A percentile compares a stretch with the other conserved stretches of the same genome.
Conservation (phyloP, 2,329 filamentous ascomycete species). For the Truncatella angustata region DNA sequence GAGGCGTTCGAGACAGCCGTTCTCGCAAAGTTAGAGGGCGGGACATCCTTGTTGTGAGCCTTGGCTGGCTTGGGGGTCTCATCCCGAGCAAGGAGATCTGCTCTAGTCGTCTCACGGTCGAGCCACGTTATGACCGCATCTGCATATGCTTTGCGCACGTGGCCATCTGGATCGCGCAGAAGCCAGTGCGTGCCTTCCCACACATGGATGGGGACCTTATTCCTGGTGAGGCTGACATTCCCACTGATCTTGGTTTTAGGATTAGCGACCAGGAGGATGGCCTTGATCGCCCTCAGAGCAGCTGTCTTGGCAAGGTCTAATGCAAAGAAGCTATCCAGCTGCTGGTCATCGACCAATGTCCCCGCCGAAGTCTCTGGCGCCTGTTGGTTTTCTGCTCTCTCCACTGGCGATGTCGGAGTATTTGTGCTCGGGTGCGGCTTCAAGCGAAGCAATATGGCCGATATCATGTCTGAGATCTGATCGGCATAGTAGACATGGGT, state of each 20-base stretch:
- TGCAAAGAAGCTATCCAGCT: constrained; percentile 52
- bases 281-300: constrained; percentile 77
- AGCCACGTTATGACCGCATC: constrained; percentile 85
- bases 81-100: constrained; percentile 62
- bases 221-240: constrained; percentile 66
- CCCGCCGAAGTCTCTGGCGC: constrained; percentile 31
- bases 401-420: constrained; percentile 42
- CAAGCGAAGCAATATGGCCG: constrained; percentile 73
- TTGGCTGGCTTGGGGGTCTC: constrained; percentile 47
- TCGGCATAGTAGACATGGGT: constrained; percentile 97
- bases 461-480: constrained; percentile 92
- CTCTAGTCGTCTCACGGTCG: constrained; percentile 69
- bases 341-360: constrained; percentile 42
- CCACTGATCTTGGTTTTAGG: constrained; percentile 56
- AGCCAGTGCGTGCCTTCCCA: constrained; percentile 99
- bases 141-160: constrained; percentile 80
- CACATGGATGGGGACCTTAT: constrained; percentile 73
- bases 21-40: constrained; percentile 46
- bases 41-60: constrained; percentile 38
- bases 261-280: constrained; percentile 80
- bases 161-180: constrained; percentile 72
- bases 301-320: constrained; percentile 55
- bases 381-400: constrained; percentile 41
- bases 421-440: constrained; percentile 58
- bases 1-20: constrained; percentile 70